Evolutionary conservation across 176 grass and related monocot species (phyloP), one percentile per base, ranked within the genome.

Genomic region (Carex kokanica): DNA sequence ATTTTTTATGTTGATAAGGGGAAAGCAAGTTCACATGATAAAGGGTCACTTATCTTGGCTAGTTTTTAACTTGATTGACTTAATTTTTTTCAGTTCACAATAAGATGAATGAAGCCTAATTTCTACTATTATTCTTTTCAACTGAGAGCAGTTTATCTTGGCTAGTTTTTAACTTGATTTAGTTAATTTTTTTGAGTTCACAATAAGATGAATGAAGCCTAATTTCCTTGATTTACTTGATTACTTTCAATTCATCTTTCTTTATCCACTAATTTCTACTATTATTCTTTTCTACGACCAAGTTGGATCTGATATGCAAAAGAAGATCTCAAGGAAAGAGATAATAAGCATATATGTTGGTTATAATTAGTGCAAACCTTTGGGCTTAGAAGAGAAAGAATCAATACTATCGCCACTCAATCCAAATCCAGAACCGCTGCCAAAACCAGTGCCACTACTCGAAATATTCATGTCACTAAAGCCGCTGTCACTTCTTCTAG

Each of bases 391-490:
- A 79, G 55, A n/a, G 86, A 89, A 91, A 0, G 82, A 83, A 40
- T 89, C 86, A 24, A 88, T n/a, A 83, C 85, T 88, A 62, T 75
- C 82, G 63, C 80, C 79, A 52, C 36, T 72, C 72, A 90, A 78
- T 70, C 81, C 88, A 90, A 97, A 93, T 72, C 89, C 68, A 81
- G 88, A 86, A 41, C 85, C 86, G 57, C 83, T 88, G 9, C 66
- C 88, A 86, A 86, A 88, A 74, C 83, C 93, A 85, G 27, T 83
- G 71, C 79, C 88, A 83, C 55, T 73, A 57, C 62, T 88, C 16
- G 82, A 86, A 84, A 90, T 90, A 82, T 83, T 88, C 47, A 94
- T 87, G 61, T 97, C 94, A 80, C 25, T 86, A 85, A 89, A 85
- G 58, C 36, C 81, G 66, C 82, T 94, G 55, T 91, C 59, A 84